phyloP scores from a whole-genome alignment of 805 yeast genomes.

The Kluyveromyces lactis region DNA sequence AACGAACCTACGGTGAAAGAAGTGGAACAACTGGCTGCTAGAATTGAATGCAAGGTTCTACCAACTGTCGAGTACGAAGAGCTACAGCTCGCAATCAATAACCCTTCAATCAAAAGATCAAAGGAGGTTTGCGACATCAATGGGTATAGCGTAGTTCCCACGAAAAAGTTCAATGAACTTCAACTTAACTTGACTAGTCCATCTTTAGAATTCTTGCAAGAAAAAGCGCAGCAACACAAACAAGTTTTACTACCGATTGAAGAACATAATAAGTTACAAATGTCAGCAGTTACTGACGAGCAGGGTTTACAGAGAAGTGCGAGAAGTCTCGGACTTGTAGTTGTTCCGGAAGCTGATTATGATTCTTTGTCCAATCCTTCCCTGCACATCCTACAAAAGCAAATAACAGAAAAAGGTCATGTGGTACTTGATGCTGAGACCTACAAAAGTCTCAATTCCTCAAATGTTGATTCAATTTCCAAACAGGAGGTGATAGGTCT shows the following conservation, averaged over 20 bases:
- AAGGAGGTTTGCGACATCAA: slow-evolving; percentile 6
- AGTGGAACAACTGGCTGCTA: slow-evolving; percentile 3
- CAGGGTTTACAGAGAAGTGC: slow-evolving; percentile 1
- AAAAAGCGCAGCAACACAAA: slow-evolving; percentile 8
- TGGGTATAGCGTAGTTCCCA: slow-evolving; percentile 14
- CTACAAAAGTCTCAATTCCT: slow-evolving; percentile 6
- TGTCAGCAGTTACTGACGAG: not conserved
- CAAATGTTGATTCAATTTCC: slow-evolving; percentile 7
- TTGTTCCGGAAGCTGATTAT: slow-evolving; percentile 12
- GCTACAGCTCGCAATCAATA: not conserved
- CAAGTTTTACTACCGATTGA: slow-evolving; percentile 5
- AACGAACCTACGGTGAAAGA: slow-evolving; percentile 13
- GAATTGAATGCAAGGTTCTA: slow-evolving; percentile 2
- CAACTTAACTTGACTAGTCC: not conserved
- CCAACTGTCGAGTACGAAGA: slow-evolving; percentile 6
- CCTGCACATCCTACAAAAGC: not conserved
- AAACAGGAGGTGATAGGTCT: slow-evolving; percentile 16
- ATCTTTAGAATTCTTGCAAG: slow-evolving; percentile 8
- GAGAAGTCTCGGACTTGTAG: not conserved
- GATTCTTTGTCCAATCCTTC: slow-evolving; percentile 1
- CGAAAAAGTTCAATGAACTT: slow-evolving; percentile 6
- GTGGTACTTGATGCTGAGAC: slow-evolving; percentile 8
- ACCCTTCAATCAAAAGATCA: slow-evolving; percentile 9
- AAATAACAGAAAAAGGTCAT: slow-evolving; percentile 4
- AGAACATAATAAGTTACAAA: not conserved